These are phyloP conservation scores for Blastomyces parvus DNA, from an alignment of 2,329 filamentous ascomycete genomes.

Conservation along the genomic window DNA sequence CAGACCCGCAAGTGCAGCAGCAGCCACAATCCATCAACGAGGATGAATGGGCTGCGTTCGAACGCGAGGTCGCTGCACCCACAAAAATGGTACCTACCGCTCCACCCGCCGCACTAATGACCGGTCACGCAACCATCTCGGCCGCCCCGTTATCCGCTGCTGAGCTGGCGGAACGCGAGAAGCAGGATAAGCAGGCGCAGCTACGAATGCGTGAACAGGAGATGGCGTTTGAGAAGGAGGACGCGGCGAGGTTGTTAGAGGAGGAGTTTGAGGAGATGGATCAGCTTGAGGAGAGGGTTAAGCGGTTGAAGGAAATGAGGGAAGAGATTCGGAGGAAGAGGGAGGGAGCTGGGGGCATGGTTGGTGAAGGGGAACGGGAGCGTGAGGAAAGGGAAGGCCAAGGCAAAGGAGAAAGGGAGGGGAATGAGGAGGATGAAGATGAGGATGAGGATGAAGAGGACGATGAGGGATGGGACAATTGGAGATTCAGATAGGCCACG, in stretches of 20 bases:
- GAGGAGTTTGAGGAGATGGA: conserved; percentile 79
- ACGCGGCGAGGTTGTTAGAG: conserved; percentile 62
- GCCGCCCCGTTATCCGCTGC: conserved; percentile 58
- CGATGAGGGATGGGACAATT: conserved; percentile 42
- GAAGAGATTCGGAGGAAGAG: conserved; percentile 51
- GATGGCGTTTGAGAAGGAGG: conserved; percentile 61
- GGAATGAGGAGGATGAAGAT: conserved; percentile 29
- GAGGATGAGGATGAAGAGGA: conserved; percentile 45
- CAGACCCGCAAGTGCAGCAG: not conserved
- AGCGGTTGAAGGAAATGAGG: conserved; percentile 57
- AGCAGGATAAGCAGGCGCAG: conserved; percentile 37
- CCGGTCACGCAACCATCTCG: conserved; percentile 51
- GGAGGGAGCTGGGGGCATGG: conserved; percentile 22
- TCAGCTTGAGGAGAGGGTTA: conserved; percentile 62
- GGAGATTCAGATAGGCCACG: conserved; percentile 27
- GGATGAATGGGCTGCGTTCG: conserved; percentile 77
- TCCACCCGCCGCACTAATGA: conserved; percentile 22
- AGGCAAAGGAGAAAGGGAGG: conserved; percentile 22
- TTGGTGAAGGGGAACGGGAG: conserved; percentile 23
- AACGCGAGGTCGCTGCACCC: conserved; percentile 61
- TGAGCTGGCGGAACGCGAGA: conserved; percentile 50
- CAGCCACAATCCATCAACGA: conserved; percentile 49
- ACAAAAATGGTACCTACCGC: conserved; percentile 27
- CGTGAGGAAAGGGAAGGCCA: conserved; percentile 24
- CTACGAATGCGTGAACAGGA: conserved; percentile 41